phyloP scores from a whole-genome alignment of 352 stramenopile genomes.

The Pythium apleroticum region DNA sequence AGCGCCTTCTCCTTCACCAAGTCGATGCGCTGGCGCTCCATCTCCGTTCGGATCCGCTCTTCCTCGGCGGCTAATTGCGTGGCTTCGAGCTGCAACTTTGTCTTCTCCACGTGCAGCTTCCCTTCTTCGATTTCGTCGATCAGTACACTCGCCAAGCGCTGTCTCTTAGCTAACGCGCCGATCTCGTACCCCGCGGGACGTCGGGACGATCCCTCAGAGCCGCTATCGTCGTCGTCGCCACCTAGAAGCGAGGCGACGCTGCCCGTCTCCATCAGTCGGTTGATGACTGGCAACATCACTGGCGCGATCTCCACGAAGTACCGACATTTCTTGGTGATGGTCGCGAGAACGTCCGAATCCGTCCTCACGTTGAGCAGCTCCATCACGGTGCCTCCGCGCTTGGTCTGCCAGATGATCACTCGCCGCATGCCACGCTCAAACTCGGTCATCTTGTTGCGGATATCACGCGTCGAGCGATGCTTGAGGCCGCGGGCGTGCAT shows the following conservation, averaged over 20 bases:
- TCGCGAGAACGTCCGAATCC: background rate
- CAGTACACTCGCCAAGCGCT: background rate
- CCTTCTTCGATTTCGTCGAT: background rate
- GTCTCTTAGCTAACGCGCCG: background rate
- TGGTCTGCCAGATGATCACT: conserved; percentile 16
- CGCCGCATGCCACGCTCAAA: conserved; percentile 13
- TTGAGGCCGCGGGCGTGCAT: conserved; percentile 12
- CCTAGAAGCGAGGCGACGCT: background rate
- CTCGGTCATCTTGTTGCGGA: conserved; percentile 25
- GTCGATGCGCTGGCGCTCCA: conserved; percentile 13
- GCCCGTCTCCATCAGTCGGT: background rate
- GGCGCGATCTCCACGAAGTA: conserved; percentile 11
- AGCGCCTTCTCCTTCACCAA: conserved; percentile 20
- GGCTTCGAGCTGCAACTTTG: conserved; percentile 2
- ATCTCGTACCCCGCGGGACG: background rate
- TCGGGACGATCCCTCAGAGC: background rate
- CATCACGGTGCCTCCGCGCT: background rate
- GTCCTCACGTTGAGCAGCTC: background rate
- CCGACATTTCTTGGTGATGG: conserved; percentile 13
- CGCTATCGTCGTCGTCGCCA: background rate
- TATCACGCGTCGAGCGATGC: conserved; percentile 12
- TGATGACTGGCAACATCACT: conserved; percentile 14
- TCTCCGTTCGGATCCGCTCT: background rate
- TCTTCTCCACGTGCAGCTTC: conserved; percentile 1
- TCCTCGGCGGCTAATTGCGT: background rate